Percentiles rank a stretch among this genome's conserved stretches.
Evolutionary conservation across 768 basidiomycete species (phyloP).

Genomic region (Roridomyces roridus): DNA sequence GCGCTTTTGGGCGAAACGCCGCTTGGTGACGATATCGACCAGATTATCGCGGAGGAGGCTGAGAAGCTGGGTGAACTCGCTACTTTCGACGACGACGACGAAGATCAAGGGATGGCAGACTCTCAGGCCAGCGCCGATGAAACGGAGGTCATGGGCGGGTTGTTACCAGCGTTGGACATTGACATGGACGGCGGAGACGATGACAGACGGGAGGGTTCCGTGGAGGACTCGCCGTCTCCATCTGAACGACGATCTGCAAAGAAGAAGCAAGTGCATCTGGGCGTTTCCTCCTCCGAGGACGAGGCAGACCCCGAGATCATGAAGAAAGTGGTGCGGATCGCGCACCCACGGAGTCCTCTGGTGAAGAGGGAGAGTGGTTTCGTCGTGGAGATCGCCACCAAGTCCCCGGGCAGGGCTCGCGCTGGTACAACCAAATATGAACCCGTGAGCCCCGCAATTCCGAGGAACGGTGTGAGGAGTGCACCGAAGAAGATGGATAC

Average conservation of each 20-base stretch:
- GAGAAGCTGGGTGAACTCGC: slow-evolving; percentile 4
- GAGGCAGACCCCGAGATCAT: slow-evolving; percentile 4
- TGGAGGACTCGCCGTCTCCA: not conserved
- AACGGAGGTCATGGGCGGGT: slow-evolving; percentile 22
- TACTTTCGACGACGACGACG: not conserved
- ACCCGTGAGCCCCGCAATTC: not conserved
- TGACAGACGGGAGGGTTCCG: not conserved
- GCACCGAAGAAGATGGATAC: slow-evolving; percentile 4
- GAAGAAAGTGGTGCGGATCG: slow-evolving; percentile 10
- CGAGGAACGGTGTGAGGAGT: not conserved
- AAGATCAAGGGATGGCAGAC: not conserved
- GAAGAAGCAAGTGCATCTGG: slow-evolving; percentile 1
- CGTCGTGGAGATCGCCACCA: too few species aligned
- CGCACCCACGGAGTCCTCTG: too few species aligned
- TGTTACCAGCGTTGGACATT: slow-evolving; percentile 4
- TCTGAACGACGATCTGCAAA: not conserved
- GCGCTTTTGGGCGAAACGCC: slow-evolving; percentile 49
- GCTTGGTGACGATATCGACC: slow-evolving; percentile 25
- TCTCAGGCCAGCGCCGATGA: slow-evolving; percentile 20
- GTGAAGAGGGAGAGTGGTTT: too few species aligned
- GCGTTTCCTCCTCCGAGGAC: slow-evolving; percentile 3
- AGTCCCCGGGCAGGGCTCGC: too few species aligned
- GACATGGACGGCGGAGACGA: not conserved
- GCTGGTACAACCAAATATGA: too few species aligned
- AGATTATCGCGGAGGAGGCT: slow-evolving; percentile 19